Conservation (phyloP, 2,329 filamentous ascomycete genomes). For the Chaetomium strumarium region DNA sequence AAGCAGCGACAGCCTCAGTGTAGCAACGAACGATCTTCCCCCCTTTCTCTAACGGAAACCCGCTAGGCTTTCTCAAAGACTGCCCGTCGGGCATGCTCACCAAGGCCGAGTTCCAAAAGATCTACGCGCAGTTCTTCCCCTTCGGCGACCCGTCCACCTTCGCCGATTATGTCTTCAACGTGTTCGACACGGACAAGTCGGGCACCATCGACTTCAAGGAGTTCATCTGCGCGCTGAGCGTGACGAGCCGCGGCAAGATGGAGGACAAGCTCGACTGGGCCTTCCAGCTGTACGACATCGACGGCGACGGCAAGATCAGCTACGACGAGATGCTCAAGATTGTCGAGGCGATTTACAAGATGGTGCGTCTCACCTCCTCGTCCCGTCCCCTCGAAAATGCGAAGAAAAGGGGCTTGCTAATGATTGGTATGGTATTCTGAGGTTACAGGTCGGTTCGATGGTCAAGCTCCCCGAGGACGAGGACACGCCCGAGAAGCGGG, state of each 20-base stretch:
- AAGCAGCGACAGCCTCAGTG: neutral
- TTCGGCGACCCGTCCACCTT: conserved; percentile 97
- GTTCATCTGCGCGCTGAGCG: conserved; percentile 96
- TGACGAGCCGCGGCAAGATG: conserved; percentile 96
- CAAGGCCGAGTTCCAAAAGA: conserved; percentile 99
- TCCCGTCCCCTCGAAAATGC: neutral
- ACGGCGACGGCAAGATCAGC: conserved; percentile 97
- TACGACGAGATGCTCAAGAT: conserved; percentile 99
- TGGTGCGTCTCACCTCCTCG: conserved; percentile 54
- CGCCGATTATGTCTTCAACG: conserved; percentile 98
- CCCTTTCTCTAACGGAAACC: neutral
- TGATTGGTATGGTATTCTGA: neutral
- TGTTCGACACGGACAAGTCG: conserved; percentile 96
- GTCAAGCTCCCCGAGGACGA: conserved; percentile 98
- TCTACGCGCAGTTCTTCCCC: conserved; percentile 98
- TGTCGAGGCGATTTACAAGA: conserved; percentile 99
- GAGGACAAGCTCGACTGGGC: conserved; percentile 99
- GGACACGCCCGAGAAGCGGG: conserved; percentile 97
- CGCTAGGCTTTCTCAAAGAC: conserved; percentile 88
- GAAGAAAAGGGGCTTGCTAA: neutral
- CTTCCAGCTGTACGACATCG: conserved; percentile 98
- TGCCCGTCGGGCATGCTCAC: conserved; percentile 94
- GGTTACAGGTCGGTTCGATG: conserved; percentile 90
- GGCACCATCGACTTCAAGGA: conserved; percentile 99
- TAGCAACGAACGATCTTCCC: no score